phyloP scores from a whole-genome alignment of 129 eudicot species.

The Erigeron canadensis region DNA sequence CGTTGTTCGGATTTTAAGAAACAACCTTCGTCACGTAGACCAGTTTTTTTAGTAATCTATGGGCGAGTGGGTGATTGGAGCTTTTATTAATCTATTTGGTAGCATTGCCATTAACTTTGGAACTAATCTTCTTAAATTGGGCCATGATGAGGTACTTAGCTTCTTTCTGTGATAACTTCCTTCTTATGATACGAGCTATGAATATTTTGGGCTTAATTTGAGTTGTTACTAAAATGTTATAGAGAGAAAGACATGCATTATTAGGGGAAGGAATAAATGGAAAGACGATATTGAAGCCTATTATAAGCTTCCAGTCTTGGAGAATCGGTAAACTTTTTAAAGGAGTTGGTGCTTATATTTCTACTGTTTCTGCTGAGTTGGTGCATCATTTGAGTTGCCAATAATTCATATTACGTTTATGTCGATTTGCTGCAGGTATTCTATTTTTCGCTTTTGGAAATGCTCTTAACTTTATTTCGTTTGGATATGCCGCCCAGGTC shows the following conservation, averaged over 20 bases:
- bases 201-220: slow-evolving; percentile 1
- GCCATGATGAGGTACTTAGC: slow-evolving; percentile 85
- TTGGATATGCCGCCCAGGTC: slow-evolving; percentile 99
- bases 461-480: slow-evolving; percentile 88
- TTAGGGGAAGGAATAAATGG: slow-evolving; percentile 62
- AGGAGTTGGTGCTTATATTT: slow-evolving; percentile 2
- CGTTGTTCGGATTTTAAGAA: slow-evolving; percentile 2
- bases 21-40: slow-evolving; percentile 20
- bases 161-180: background rate
- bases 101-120: slow-evolving; percentile 97
- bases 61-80: slow-evolving; percentile 99
- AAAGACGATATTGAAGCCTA: slow-evolving; percentile 67
- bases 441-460: slow-evolving; percentile 87
- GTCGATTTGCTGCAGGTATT: slow-evolving; percentile 50
- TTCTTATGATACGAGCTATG: background rate
- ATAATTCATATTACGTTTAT: background rate
- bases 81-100: slow-evolving; percentile 88
- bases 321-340: slow-evolving; percentile 63
- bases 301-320: slow-evolving; percentile 93
- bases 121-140: slow-evolving; percentile 95
- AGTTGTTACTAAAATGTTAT: slow-evolving; percentile 36
- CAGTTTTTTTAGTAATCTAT: slow-evolving; percentile 34
- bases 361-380: background rate
- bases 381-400: too few relatives aligned
- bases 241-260: slow-evolving; percentile 76